phyloP scores from a whole-genome alignment of 2,329 filamentous ascomycete species.

The Pseudocercospora vitis region DNA sequence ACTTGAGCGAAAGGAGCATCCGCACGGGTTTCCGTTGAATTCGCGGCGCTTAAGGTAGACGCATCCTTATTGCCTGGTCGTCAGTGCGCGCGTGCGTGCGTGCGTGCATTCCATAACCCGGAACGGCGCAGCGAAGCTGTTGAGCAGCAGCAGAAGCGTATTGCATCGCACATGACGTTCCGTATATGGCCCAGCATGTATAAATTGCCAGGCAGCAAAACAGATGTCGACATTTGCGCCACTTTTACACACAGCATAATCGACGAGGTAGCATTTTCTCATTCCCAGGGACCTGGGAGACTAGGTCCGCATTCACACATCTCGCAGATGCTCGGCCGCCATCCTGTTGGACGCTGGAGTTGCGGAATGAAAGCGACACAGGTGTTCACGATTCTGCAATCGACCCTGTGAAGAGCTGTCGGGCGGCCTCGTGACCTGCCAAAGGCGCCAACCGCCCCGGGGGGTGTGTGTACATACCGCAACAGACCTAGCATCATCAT shows the following conservation, averaged over 20 bases:
- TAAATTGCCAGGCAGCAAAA: constrained; percentile 26
- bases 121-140: constrained; percentile 14
- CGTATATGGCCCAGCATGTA: constrained; percentile 20
- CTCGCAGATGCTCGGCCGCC: constrained; percentile 31
- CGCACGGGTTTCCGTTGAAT: constrained; percentile 15
- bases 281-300: constrained; percentile 22
- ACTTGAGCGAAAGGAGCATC: constrained; percentile 24
- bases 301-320: constrained; percentile 25
- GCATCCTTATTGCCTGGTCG: constrained; percentile 10
- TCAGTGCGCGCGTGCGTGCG: constrained; percentile 5
- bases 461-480: neutral
- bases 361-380: constrained; percentile 21
- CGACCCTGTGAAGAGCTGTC: constrained; percentile 12
- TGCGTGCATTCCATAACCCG: constrained; percentile 14
- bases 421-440: constrained; percentile 13
- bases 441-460: constrained; percentile 3
- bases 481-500: constrained; percentile 9
- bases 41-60: constrained; percentile 13
- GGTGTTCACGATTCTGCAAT: constrained; percentile 18
- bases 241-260: constrained; percentile 27
- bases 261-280: constrained; percentile 27
- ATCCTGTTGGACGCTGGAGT: constrained; percentile 22
- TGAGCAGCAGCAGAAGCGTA: constrained; percentile 21
- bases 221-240: constrained; percentile 24
- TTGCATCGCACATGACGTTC: constrained; percentile 29